phyloP scores from a whole-genome alignment of 306 rosid species.

The Gillenia trifoliata region DNA sequence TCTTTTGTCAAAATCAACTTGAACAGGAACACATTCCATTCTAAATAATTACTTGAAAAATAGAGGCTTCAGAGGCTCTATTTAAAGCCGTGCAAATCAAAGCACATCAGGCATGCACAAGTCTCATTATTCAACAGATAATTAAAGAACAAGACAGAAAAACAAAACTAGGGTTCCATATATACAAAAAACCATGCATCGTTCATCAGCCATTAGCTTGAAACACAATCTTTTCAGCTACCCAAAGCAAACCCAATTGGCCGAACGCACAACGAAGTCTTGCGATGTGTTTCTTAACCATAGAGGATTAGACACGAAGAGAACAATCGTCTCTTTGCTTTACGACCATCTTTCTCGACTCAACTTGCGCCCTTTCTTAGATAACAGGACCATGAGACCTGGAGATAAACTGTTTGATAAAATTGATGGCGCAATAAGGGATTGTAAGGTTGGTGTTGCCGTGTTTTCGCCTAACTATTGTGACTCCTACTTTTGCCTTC shows the following conservation, averaged over 20 bases:
- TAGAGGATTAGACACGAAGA: conserved; percentile 68
- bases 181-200: conserved; percentile 25
- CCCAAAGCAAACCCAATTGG: conserved; percentile 18
- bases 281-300: conserved; percentile 86
- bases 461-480: conserved; percentile 75
- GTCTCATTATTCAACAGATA: background rate
- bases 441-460: conserved; percentile 67
- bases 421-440: conserved; percentile 51
- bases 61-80: background rate
- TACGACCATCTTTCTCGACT: conserved; percentile 51
- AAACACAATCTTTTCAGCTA: conserved; percentile 22
- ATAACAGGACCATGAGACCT: conserved; percentile 76
- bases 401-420: conserved; percentile 85
- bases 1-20: background rate
- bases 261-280: conserved; percentile 22
- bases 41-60: background rate
- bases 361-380: conserved; percentile 58
- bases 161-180: background rate
- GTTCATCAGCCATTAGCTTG: conserved; percentile 27
- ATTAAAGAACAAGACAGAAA: background rate
- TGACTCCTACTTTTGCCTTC: conserved; percentile 80
- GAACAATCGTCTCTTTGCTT: conserved; percentile 54
- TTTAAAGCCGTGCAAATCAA: background rate
- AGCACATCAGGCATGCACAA: background rate
- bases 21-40: background rate